These are phyloP conservation scores for Alternaria brassicicola DNA, from an alignment of 2,329 filamentous ascomycete species.

Conservation along the genomic window DNA sequence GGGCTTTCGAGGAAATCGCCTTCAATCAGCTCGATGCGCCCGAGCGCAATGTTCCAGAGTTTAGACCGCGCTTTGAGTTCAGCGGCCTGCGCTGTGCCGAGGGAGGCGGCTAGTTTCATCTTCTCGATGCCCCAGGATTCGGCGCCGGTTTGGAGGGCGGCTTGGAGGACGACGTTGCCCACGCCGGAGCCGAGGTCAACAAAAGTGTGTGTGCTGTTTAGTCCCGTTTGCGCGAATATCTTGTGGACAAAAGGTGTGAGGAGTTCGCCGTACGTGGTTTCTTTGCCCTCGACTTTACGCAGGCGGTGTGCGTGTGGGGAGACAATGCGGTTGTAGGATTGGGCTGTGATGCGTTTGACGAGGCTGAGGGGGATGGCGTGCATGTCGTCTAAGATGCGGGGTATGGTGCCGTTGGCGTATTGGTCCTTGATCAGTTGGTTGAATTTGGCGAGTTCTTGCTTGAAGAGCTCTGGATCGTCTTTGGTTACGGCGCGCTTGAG, in stretches of 20 bases:
- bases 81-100: slow-evolving; percentile 77
- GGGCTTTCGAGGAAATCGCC: slow-evolving; percentile 83
- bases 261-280: slow-evolving; percentile 94
- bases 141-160: slow-evolving; percentile 89
- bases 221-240: slow-evolving; percentile 77
- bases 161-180: slow-evolving; percentile 93
- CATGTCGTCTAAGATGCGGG: slow-evolving; percentile 71
- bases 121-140: slow-evolving; percentile 97
- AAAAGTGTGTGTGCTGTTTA: slow-evolving; percentile 85
- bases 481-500: slow-evolving; percentile 76
- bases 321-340: slow-evolving; percentile 91
- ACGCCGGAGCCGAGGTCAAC: slow-evolving; percentile 95
- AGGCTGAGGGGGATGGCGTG: slow-evolving; percentile 69
- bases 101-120: slow-evolving; percentile 86
- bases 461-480: slow-evolving; percentile 72
- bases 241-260: slow-evolving; percentile 81
- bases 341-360: slow-evolving; percentile 79
- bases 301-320: slow-evolving; percentile 86
- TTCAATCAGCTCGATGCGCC: slow-evolving; percentile 76
- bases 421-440: slow-evolving; percentile 72
- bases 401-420: slow-evolving; percentile 72
- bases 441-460: slow-evolving; percentile 74
- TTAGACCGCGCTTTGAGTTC: slow-evolving; percentile 87
- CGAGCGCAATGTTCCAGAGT: slow-evolving; percentile 85
- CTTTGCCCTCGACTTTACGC: slow-evolving; percentile 84